Conservation (phyloP, 177 flowering plant species). For the Vitis hybrid region DNA sequence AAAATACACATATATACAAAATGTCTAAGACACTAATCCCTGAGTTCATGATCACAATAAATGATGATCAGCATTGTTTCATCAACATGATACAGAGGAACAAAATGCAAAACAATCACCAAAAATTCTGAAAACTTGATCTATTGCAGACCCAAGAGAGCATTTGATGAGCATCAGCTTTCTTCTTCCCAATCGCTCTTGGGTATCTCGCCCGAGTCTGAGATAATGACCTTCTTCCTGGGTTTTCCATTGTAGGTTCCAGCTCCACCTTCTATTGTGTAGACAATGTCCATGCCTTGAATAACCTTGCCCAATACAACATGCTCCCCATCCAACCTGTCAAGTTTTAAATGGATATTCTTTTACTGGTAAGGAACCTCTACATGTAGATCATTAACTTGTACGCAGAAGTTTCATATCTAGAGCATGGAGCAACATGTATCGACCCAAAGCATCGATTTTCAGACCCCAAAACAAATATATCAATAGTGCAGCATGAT, state of each 20-base stretch:
- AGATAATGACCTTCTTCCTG: slow-evolving; percentile 81
- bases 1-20: slow-evolving; percentile 7
- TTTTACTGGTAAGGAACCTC: too few species aligned
- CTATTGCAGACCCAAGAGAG: slow-evolving; percentile 5
- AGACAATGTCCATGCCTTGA: slow-evolving; percentile 96
- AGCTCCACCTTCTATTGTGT: slow-evolving; percentile 94
- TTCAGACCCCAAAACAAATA: too few species aligned
- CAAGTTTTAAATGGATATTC: too few species aligned
- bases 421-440: too few species aligned
- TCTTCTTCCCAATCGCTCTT: slow-evolving; percentile 87
- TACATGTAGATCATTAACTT: too few species aligned
- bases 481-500: too few species aligned
- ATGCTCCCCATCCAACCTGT: slow-evolving; percentile 97
- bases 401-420: too few species aligned
- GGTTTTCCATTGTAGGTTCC: slow-evolving; percentile 98
- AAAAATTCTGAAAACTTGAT: neutral
- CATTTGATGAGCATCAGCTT: slow-evolving; percentile 25
- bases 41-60: neutral
- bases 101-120: neutral
- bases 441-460: too few species aligned
- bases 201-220: slow-evolving; percentile 94
- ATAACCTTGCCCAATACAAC: slow-evolving; percentile 93
- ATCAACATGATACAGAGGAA: slow-evolving; percentile 13
- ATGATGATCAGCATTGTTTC: neutral
- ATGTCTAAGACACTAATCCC: neutral